These are phyloP conservation scores for Diaporthe eres DNA, from an alignment of 2,329 filamentous ascomycete species.

Conservation along the genomic window DNA sequence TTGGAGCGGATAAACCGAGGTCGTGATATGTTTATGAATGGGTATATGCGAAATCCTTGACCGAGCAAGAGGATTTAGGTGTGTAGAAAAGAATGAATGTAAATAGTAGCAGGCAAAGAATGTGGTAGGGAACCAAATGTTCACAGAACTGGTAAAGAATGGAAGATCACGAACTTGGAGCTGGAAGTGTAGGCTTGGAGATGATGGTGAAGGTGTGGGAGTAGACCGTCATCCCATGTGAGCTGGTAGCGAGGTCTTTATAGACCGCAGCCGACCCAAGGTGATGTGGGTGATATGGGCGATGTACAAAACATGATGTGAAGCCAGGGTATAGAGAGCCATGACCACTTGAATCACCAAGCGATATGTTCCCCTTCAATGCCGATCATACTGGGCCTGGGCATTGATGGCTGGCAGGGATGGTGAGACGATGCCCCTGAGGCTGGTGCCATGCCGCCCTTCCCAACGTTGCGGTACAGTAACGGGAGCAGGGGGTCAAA, in stretches of 20 bases:
- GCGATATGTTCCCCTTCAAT: constrained; percentile 31
- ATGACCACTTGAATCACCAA: constrained; percentile 12
- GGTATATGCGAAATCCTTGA: constrained; percentile 8
- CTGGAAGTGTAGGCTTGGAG: constrained; percentile 25
- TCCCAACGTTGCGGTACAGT: constrained; percentile 1
- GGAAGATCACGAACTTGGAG: constrained; percentile 18
- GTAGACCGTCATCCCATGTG: background rate
- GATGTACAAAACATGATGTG: constrained; percentile 32
- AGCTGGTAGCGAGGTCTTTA: constrained; percentile 30
- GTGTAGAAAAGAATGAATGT: constrained; percentile 26
- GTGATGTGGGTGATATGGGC: background rate
- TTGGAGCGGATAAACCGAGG: background rate
- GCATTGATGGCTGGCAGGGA: constrained; percentile 23
- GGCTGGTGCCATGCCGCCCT: constrained; percentile 1
- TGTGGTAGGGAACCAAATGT: constrained; percentile 24
- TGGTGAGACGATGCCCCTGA: constrained; percentile 29
- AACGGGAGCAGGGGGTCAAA: background rate
- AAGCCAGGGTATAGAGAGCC: constrained; percentile 6
- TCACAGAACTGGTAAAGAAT: constrained; percentile 35
- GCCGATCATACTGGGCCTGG: constrained; percentile 22
- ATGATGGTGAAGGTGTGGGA: background rate
- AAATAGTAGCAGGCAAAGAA: constrained; percentile 10
- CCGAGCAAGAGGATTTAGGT: constrained; percentile 8
- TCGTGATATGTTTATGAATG: constrained; percentile 3
- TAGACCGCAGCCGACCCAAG: constrained; percentile 14